Base-by-base conservation (phyloP, 768 basidiomycete genomes). In the Steccherinum ochraceum region DNA sequence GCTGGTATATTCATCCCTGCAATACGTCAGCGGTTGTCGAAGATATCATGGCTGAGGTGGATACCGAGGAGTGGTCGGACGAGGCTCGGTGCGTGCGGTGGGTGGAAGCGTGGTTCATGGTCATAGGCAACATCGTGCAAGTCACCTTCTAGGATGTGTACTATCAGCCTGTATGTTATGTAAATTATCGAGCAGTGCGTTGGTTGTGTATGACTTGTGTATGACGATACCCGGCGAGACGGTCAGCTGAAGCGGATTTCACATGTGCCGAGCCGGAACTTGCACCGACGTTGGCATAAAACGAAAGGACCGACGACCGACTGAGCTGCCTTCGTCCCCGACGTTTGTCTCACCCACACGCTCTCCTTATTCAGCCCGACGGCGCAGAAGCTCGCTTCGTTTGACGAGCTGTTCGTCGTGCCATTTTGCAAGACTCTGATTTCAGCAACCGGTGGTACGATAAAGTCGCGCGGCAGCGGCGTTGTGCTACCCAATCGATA, bases 1-100 rank as follows among this genome's bases (percentile, higher is more conserved):
- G 80, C 50, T 95, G 90, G 90, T 90, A 84, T 60, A 70, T 95
- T 35, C 93, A 95, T 63, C 93, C 93, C 10, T 95, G 93, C 63
- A 83, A 89, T 64, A 87, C 84, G 3, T 74, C 75, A 10, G 66
- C 65, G 26, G 79, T 81, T 1, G 79, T 95, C 1, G 69, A 70
- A 20, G 92, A 94, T 66, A 68, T 95, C 19, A 63, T 92, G 67
- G 57, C 60, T 19, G 86, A 81, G 54, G 64, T 72, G 11, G 62
- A 64, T 13, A 54, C 58, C 27, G 64, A 62, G 3, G 64, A 58
- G 23, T 62, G 61, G 63, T 55, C 56, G 25, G 68, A 71, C 51
- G 67, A 64, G 13, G 58, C 58, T 46, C 53, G 62, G 44, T 53
- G 67, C 45, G 58, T 68, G 23, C 70, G 75, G 35, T 86, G 81